Conservation (phyloP, 2,329 filamentous ascomycete genomes). For the Colletotrichum tropicale region DNA sequence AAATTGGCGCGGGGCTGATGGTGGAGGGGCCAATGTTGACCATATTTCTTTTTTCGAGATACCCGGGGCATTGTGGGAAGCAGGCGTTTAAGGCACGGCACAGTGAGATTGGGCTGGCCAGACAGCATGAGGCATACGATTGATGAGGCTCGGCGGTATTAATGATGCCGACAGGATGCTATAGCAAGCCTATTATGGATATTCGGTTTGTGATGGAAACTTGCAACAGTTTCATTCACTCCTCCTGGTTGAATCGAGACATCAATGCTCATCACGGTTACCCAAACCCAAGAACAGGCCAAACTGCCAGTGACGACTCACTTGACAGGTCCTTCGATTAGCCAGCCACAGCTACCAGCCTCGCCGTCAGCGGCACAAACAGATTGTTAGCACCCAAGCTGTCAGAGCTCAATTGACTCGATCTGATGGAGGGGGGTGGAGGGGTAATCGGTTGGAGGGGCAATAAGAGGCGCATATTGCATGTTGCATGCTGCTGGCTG, state of each 20-base stretch:
- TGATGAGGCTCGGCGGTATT: neutral
- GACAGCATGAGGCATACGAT: neutral
- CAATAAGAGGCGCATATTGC: neutral
- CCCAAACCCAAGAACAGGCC: neutral
- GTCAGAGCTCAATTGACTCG: neutral
- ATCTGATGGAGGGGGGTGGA: neutral
- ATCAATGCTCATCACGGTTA: neutral
- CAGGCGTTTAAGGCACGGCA: neutral
- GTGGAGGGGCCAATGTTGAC: neutral
- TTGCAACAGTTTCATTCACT: neutral
- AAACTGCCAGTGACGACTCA: neutral
- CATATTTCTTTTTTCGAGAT: neutral
- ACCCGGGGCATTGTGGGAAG: neutral
- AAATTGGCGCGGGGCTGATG: neutral
- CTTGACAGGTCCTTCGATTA: neutral
- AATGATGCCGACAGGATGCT: neutral
- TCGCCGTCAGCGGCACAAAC: neutral
- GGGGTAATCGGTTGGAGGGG: neutral
- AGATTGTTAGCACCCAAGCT: neutral
- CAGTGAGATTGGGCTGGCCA: neutral
- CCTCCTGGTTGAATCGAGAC: neutral
- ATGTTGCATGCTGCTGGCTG: conserved; percentile 1
- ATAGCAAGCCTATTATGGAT: neutral
- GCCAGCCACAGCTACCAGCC: neutral
- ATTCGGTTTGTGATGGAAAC: neutral